Percentiles rank a stretch among this genome's conserved stretches.
These are phyloP conservation scores for Globisporangium yorkense DNA, from an alignment of 352 stramenopile species.

Conservation along the genomic window DNA sequence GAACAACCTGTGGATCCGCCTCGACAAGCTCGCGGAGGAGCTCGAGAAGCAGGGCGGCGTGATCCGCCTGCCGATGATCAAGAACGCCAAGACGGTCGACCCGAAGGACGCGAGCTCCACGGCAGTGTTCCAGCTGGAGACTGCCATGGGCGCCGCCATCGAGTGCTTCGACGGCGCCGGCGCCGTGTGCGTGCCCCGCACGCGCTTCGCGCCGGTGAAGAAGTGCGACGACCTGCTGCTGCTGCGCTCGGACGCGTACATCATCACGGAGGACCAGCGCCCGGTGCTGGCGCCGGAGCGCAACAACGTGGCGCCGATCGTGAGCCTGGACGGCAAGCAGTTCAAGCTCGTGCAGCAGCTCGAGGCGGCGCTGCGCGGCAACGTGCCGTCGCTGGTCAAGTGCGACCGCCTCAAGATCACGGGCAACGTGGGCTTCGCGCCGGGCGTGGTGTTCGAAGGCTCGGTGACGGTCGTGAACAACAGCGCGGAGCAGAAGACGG, in stretches of 20 bases:
- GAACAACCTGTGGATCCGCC: constrained; percentile 87
- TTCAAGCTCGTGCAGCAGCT: constrained; percentile 98
- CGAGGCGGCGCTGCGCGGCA: constrained; percentile 89
- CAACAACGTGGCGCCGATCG: constrained; percentile 92
- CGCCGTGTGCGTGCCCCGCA: constrained; percentile 85
- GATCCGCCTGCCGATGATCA: constrained; percentile 85
- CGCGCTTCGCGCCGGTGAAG: constrained; percentile 86
- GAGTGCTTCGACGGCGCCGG: constrained; percentile 85
- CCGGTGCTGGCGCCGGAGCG: constrained; percentile 94
- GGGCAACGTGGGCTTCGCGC: constrained; percentile 92
- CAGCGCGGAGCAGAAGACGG: constrained; percentile 93
- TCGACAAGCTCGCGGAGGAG: constrained; percentile 83
- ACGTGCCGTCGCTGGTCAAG: constrained; percentile 94
- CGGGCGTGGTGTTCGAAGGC: constrained; percentile 91
- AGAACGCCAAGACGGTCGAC: constrained; percentile 86
- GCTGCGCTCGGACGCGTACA: constrained; percentile 96
- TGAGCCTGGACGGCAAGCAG: constrained; percentile 95
- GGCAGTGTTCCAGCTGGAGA: constrained; percentile 85
- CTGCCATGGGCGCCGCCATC: constrained; percentile 83
- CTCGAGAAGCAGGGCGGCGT: constrained; percentile 72
- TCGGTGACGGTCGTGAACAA: constrained; percentile 94
- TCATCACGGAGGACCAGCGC: constrained; percentile 94
- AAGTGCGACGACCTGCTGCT: constrained; percentile 88
- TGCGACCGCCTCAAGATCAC: constrained; percentile 95
- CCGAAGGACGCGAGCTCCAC: constrained; percentile 82